Base-by-base conservation (phyloP, 441 rosid genomes). In the Breynia disticha region DNA sequence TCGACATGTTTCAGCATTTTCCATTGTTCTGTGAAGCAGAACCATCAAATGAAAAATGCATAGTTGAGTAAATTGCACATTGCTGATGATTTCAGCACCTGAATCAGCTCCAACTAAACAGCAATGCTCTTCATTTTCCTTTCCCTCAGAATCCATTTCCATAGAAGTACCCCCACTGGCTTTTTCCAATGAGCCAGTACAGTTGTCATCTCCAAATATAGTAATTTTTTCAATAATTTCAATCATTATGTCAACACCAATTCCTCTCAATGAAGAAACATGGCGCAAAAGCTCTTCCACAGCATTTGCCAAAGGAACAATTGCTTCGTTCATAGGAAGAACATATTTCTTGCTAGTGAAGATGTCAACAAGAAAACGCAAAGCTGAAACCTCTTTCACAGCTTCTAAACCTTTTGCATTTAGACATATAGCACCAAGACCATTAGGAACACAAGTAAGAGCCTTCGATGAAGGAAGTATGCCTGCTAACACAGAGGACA, bases 271-370 rank as follows among this genome's bases (percentile, higher is more conserved):
- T 37, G 96, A 84, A 61, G 95, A 67, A 10, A 85, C 97, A 73
- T 94, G 99, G 22, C 99, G 95, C 72, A 86, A 65, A 72, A 94
- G 99, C 77, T 94, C 99, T 70, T 94, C 97, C 66, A 94, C 95
- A 0, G 97, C 99, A 78, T 81, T 89, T 46, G 97, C 85, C 75
- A 94, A 74, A 55, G 97, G 96, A 74, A 87, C 94, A 63, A 94
- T 80, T 42, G 97, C 96, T 60, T 90, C 96, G 80, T 90, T 90
- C 95, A 94, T 85, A 5, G 94, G 86, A 55, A 79, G 60, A 57
- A 89, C 90, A 75, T 87, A 87, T 67, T 85, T 89, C 82, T 83
- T 94, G 73, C 82, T 78, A 54, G 99, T 85, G 64, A 87, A 86
- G 63, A 89, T 66, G 56, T 89, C 83, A 13, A 89, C 84, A 56